These are phyloP conservation scores for Lasiodiplodia sp. DNA, from an alignment of 2,329 filamentous ascomycete genomes.

Conservation along the genomic window DNA sequence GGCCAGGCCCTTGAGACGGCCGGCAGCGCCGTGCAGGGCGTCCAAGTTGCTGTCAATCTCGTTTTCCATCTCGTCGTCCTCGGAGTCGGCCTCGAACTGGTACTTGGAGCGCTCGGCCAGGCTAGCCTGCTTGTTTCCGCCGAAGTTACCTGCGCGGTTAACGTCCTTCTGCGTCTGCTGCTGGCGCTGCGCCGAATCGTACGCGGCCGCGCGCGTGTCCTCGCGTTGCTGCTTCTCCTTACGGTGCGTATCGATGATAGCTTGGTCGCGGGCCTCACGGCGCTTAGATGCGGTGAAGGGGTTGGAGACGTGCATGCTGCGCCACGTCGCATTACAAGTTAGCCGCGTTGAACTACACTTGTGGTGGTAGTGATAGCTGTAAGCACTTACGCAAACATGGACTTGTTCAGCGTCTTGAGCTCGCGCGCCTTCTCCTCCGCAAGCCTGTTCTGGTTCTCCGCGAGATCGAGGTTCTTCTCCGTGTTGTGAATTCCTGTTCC, in stretches of 20 bases:
- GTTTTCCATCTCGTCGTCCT: conserved; percentile 72
- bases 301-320: conserved; percentile 45
- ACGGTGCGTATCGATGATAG: conserved; percentile 71
- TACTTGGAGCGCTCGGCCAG: conserved; percentile 74
- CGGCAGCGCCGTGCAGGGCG: conserved; percentile 66
- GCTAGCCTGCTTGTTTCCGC: conserved; percentile 60
- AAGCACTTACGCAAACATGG: conserved; percentile 84
- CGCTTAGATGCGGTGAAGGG: conserved; percentile 68
- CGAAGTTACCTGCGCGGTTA: conserved; percentile 53
- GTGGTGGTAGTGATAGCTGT: conserved; percentile 38
- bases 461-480: conserved; percentile 82
- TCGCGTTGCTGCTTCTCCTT: conserved; percentile 64
- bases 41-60: conserved; percentile 59
- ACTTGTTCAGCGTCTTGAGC: conserved; percentile 83
- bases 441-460: conserved; percentile 77
- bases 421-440: conserved; percentile 84
- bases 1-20: conserved; percentile 75
- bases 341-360: conserved; percentile 63
- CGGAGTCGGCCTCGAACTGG: conserved; percentile 69
- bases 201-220: conserved; percentile 63
- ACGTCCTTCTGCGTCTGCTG: conserved; percentile 69
- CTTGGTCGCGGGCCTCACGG: conserved; percentile 68
- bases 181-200: conserved; percentile 61
- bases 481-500: conserved; percentile 60
- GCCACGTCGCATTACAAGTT: not conserved